These are phyloP conservation scores for Xylaria sp. DNA, from an alignment of 2,329 filamentous ascomycete genomes.

Conservation along the genomic window DNA sequence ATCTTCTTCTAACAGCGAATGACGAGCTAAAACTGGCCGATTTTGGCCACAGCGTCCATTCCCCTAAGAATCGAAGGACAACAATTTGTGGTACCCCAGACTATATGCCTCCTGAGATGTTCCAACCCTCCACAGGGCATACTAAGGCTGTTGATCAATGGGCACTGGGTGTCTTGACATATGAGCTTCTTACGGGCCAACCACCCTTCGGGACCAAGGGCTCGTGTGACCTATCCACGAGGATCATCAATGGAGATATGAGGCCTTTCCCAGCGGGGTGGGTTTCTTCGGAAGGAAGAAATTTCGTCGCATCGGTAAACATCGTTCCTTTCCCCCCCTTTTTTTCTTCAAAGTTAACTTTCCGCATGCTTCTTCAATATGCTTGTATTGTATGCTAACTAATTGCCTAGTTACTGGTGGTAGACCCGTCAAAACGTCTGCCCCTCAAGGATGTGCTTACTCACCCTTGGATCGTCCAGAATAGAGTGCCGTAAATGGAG, in stretches of 20 bases:
- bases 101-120: slow-evolving; percentile 97
- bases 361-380: neutral
- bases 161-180: slow-evolving; percentile 92
- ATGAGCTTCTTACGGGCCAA: slow-evolving; percentile 94
- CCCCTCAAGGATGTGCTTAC: slow-evolving; percentile 85
- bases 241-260: slow-evolving; percentile 91
- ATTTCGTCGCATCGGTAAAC: slow-evolving; percentile 88
- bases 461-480: slow-evolving; percentile 97
- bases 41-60: slow-evolving; percentile 97
- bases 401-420: slow-evolving; percentile 75
- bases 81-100: slow-evolving; percentile 98
- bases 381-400: slow-evolving; percentile 29
- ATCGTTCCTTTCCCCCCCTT: neutral
- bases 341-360: neutral
- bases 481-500: slow-evolving; percentile 72
- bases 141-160: slow-evolving; percentile 95
- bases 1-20: slow-evolving; percentile 92
- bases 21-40: slow-evolving; percentile 98
- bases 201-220: slow-evolving; percentile 95
- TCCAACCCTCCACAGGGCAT: slow-evolving; percentile 80
- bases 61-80: slow-evolving; percentile 88
- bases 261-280: slow-evolving; percentile 76
- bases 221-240: slow-evolving; percentile 85
- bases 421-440: slow-evolving; percentile 93
- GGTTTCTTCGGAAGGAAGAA: slow-evolving; percentile 81